phyloP scores from a whole-genome alignment of 1,284 basidiomycete genomes.

The Ceratobasidium sp. region DNA sequence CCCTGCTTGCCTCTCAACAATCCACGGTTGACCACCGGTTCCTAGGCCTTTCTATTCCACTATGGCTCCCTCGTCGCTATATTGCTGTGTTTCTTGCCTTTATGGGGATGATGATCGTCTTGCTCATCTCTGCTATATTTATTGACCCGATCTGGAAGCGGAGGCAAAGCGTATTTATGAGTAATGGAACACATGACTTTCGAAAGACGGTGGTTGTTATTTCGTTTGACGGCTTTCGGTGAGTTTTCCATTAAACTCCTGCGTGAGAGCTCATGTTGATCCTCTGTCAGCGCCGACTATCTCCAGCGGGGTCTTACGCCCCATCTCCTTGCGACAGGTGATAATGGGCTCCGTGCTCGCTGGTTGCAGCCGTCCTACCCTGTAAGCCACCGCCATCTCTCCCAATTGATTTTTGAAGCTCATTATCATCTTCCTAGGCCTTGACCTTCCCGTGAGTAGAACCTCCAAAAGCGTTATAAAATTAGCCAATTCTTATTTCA shows the following conservation, averaged over 20 bases:
- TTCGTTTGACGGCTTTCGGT: constrained; percentile 86
- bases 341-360: constrained; percentile 81
- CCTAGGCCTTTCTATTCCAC: constrained; percentile 11
- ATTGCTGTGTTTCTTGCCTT: constrained; percentile 22
- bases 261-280: constrained; percentile 1
- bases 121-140: constrained; percentile 19
- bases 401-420: neutral
- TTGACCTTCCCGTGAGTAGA: constrained; percentile 82
- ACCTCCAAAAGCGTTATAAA: neutral
- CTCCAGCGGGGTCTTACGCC: constrained; percentile 82
- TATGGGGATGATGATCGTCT: neutral
- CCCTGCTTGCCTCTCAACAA: constrained; percentile 12
- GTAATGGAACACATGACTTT: constrained; percentile 78
- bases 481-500: neutral
- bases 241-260: constrained; percentile 43
- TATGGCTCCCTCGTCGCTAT: constrained; percentile 28
- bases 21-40: constrained; percentile 9
- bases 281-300: constrained; percentile 71
- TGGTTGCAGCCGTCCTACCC: constrained; percentile 87
- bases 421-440: constrained; percentile 62
- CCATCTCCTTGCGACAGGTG: constrained; percentile 76
- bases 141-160: constrained; percentile 30
- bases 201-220: constrained; percentile 81
- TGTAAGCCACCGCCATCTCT: constrained; percentile 53
- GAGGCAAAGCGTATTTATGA: constrained; percentile 27